Base-by-base conservation (phyloP, 805 yeast species). In the Saccharomycopsis lassenensis region DNA sequence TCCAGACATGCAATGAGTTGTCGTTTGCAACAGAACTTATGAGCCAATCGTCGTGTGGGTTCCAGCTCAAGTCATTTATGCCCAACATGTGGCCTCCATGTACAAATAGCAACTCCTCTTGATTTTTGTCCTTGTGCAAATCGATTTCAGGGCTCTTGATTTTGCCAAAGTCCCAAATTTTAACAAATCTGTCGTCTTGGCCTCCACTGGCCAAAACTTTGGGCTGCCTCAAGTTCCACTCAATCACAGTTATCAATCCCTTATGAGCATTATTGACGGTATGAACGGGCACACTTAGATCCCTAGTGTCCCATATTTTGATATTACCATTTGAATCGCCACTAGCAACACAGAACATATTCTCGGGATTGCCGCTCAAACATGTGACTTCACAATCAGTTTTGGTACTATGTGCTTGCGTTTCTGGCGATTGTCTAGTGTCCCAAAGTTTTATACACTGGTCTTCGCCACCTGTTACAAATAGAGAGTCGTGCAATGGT, bases 11-110 rank as follows among this genome's bases (percentile, higher is more conserved):
- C n/a, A 86, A 58, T 1, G 87, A 71, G 52, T 87, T 87, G 51
- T 87, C 95, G 48, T 80, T 85, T 0, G 84, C 74, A 4, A 81
- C 89, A 49, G 85, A 75, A 3, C 84, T 77, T 24, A 85, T 45
- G 67, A 78, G 64, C 71, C 78, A 71, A 3, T 74, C 71, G 39
- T 73, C 81, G 40, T 74, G 74, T 0, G 74, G 69, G 39, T 82
- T 80, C 96, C 96, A 87, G 23, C 74, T 67, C 20, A 85, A 57
- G 48, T 86, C 96, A 46, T 79, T 81, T 2, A 87, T 83, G 3
- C 89, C 86, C n/a, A 79, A 61, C 69, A 78, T 68, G 54, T 87
- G 97, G 0, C 96, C 96, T 3, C 76, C 78, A 56, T 87, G 97
- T 3, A 66, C 63, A 51, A 87, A 86, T 5, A 73, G 30, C 35